A percentile compares a stretch with the other conserved stretches of the same genome.
phyloP scores from a whole-genome alignment of 768 basidiomycete genomes.

The Termitomyces sp. region DNA sequence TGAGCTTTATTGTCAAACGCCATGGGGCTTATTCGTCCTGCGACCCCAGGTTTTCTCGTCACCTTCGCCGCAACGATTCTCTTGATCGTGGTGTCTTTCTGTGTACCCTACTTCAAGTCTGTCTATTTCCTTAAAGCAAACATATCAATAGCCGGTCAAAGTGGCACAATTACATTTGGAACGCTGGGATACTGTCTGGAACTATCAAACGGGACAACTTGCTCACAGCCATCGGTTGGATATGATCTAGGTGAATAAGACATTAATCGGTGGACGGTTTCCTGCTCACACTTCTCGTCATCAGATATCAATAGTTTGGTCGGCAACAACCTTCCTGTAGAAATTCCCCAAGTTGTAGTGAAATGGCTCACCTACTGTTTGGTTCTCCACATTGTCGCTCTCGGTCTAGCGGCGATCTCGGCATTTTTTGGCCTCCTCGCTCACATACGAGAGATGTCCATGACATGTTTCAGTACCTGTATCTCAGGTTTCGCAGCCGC shows the following conservation, averaged over 20 bases:
- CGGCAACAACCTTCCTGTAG: slow-evolving; percentile 54
- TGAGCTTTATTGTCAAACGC: background rate
- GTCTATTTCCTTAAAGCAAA: slow-evolving; percentile 84
- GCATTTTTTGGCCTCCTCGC: slow-evolving; percentile 83
- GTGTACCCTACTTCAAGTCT: slow-evolving; percentile 84
- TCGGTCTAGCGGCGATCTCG: slow-evolving; percentile 64
- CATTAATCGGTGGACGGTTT: background rate
- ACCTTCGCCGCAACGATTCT: slow-evolving; percentile 75
- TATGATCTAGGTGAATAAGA: slow-evolving; percentile 74
- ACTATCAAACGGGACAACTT: slow-evolving; percentile 50
- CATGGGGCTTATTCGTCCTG: slow-evolving; percentile 72
- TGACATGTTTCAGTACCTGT: slow-evolving; percentile 77
- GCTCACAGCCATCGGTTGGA: slow-evolving; percentile 78
- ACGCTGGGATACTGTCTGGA: slow-evolving; percentile 85
- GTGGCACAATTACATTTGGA: slow-evolving; percentile 76
- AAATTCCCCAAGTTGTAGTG: slow-evolving; percentile 78
- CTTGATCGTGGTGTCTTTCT: slow-evolving; percentile 85
- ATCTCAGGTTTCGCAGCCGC: slow-evolving; percentile 78
- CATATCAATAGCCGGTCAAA: slow-evolving; percentile 38
- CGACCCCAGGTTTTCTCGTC: slow-evolving; percentile 85
- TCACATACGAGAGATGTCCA: slow-evolving; percentile 82
- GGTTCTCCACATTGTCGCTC: slow-evolving; percentile 86
- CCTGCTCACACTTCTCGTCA: slow-evolving; percentile 6
- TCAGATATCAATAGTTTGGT: slow-evolving; percentile 83
- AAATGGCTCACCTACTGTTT: slow-evolving; percentile 97